Base-by-base conservation (phyloP, 192 early-diverging fungal genomes). In the Entomortierella beljakovae region DNA sequence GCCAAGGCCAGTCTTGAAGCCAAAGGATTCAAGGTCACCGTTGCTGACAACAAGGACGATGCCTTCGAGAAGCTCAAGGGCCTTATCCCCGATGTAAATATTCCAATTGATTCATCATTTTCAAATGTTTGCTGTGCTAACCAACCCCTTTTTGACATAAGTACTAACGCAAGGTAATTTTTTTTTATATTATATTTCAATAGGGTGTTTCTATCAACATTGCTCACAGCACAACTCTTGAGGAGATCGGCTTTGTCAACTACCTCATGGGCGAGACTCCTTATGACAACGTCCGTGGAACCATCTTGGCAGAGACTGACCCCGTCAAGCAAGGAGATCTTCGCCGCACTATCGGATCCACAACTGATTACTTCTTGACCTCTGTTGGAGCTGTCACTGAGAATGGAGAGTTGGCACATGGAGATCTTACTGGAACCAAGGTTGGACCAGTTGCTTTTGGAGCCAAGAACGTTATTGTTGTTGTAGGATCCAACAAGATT, bases 401-500 rank as follows among this genome's bases (percentile, higher is more conserved):
- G 48, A 52, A 62, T 25, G 82, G 82, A 22, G 53, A 48, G 38
- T 57, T 79, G 68, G 55, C 61, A 37, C 75, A 79, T 16, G 73
- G 70, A 28, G 73, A 82, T 43, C 25, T 57, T 3, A 23, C 63
- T 0, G 82, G 82, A 1, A 57, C 80, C 46, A 76, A 77, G 55
- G 80, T 83, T 25, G 71, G 67, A 18, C 71, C 71, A 48, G 75
- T 72, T 51, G 49, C 70, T 28, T 70, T 66, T 56, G 65, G 70
- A 34, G 63, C 82, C 51, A 67, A 69, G 66, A 81, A 81, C 64
- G 64, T 75, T n/a, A 63, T 83, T 34, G 49, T 83, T 22, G 68
- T 81, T 22, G 68, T 69, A 16, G 80, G 82, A n/a, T 59, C 71
- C 50, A 83, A 83, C 60, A 83, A 83, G 64, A 83, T 83, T 35